Evolutionary conservation across 306 rosid genomes (phyloP).

Genomic region (Adenanthera pavonina): DNA sequence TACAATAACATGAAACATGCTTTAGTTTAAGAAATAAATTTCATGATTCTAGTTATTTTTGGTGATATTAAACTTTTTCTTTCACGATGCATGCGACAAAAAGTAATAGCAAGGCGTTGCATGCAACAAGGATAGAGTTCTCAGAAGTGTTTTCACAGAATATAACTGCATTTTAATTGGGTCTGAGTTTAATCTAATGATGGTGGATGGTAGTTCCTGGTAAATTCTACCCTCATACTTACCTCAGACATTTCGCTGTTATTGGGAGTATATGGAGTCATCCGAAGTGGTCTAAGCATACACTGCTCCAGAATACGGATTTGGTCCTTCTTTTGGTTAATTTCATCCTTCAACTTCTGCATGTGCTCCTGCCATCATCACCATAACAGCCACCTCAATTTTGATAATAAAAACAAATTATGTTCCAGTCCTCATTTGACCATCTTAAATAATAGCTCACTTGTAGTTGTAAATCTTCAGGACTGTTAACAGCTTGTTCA

Average conservation of each 20-base stretch:
- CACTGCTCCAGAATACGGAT: slow-evolving; percentile 75
- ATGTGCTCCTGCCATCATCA: slow-evolving; percentile 63
- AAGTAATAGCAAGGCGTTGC: slow-evolving; percentile 24
- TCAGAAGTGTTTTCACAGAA: neutral
- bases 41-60: neutral
- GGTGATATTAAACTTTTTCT: slow-evolving; percentile 3
- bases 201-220: neutral
- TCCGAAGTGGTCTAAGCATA: slow-evolving; percentile 75
- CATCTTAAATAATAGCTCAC: slow-evolving; percentile 52
- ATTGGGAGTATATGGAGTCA: slow-evolving; percentile 56
- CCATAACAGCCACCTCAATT: slow-evolving; percentile 34
- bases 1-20: neutral
- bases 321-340: slow-evolving; percentile 79
- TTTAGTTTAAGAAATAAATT: neutral
- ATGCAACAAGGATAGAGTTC: slow-evolving; percentile 4
- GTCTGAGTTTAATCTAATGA: neutral
- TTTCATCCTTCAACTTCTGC: slow-evolving; percentile 75
- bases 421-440: slow-evolving; percentile 18
- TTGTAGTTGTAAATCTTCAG: slow-evolving; percentile 69
- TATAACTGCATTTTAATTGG: slow-evolving; percentile 1
- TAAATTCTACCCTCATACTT: slow-evolving; percentile 33
- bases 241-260: slow-evolving; percentile 71
- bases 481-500: slow-evolving; percentile 67
- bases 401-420: slow-evolving; percentile 36
- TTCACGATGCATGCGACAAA: slow-evolving; percentile 15